Percentiles rank a stretch among this genome's conserved stretches.
These are phyloP conservation scores for Fusarium oxysporum DNA, from an alignment of 2,329 filamentous ascomycete genomes.

Conservation along the genomic window DNA sequence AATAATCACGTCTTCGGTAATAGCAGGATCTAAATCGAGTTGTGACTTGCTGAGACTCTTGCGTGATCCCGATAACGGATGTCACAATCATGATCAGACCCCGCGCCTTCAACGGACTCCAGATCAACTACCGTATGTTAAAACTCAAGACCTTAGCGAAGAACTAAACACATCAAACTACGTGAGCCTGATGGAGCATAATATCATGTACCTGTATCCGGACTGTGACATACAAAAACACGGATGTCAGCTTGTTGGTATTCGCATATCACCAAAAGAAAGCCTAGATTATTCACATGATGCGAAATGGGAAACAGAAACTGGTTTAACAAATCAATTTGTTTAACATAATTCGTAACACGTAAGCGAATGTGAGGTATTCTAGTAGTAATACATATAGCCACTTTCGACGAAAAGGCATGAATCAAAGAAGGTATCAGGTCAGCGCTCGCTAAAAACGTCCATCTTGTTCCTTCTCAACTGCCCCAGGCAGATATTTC, in stretches of 20 bases:
- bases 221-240: fast-evolving
- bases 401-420: not conserved
- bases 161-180: fast-evolving
- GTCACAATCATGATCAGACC: not conserved
- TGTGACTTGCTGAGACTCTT: not conserved
- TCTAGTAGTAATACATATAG: slow-evolving; percentile 20
- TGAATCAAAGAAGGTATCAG: slow-evolving; percentile 25
- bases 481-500: not conserved
- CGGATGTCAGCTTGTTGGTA: not conserved
- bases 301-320: fast-evolving
- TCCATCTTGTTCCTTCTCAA: not conserved
- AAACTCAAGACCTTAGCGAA: fast-evolving
- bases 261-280: fast-evolving
- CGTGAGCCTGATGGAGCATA: too few species aligned
- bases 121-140: not conserved
- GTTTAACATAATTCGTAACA: not conserved
- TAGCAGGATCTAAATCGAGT: not conserved
- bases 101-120: not conserved
- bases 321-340: not conserved
- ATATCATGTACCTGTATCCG: fast-evolving
- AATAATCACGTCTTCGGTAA: not conserved
- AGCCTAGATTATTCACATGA: not conserved
- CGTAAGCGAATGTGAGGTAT: slow-evolving; percentile 20
- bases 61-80: slow-evolving; percentile 20
- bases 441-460: not conserved